Evolutionary conservation across 2,329 filamentous ascomycete species (phyloP), one percentile per base, ranked within the genome.

Genomic region (Thelonectria rubi): DNA sequence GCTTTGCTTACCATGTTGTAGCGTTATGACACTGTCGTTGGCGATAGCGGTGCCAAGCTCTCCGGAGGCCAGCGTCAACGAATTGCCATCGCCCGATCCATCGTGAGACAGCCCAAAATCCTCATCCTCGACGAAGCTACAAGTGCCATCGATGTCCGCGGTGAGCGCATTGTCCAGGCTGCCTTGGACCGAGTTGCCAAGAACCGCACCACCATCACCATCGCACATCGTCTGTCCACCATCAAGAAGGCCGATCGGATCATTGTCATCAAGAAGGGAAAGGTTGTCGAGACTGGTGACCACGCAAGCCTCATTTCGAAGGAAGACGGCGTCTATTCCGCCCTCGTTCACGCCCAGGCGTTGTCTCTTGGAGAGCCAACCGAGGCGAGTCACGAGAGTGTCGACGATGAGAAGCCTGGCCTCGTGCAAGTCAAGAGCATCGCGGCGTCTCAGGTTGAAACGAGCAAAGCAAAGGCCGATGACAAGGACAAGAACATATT

Each of bases 21-120:
- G 79, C 86, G 87, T 1, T 94, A 94, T 71, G 83, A 90, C 5
- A 93, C 92, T 0, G 77, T 85, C 9, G 91, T 95, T 1, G 92
- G 92, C 1, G 91, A 94, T 71, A 85, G 85, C 26, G 92, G 92
- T 5, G 89, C 90, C 49, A 92, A 91, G 72, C 79, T 96, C 1
- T 93, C 90, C 11, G 91, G 92, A n/a, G 93, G 93, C 1, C 92
- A 97, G 74, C 86, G 91, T n/a, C 92, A 96, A 74, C 86, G 93
- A 5, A 84, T 96, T 21, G 90, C 91, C 2, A 93, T 93, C 63
- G 91, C 91, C 1, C 83, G 91, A 30, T 89, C 88, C 40, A 92
- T 94, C 62, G 83, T 94, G 48, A 87, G 89, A 60, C 82, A 89
- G 62, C 91, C 91, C 0, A 83, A 83, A 14, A 91, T 92, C 42